Evolutionary conservation across 2,329 filamentous ascomycete species (phyloP).

Genomic region (Corinectria fuckeliana): DNA sequence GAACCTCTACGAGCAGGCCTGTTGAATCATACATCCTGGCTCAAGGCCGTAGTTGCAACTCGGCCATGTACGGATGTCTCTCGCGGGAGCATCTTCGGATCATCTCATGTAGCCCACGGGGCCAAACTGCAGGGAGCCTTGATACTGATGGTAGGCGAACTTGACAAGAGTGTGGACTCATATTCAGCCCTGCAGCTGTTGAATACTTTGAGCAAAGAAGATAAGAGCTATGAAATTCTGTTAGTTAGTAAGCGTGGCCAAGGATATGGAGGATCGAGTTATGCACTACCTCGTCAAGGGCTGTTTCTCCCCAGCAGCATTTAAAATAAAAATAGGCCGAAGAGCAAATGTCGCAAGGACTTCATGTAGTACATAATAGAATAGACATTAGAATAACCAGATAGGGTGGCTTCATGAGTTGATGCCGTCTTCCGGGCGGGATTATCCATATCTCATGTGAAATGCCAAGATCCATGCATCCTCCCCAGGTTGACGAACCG

Average conservation of each 20-base stretch:
- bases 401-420: too few species aligned
- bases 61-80: conserved; percentile 39
- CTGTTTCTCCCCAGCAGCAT: conserved; percentile 27
- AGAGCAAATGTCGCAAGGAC: too few species aligned
- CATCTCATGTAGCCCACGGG: conserved; percentile 39
- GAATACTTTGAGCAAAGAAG: conserved; percentile 34
- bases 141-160: conserved; percentile 39
- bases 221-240: conserved; percentile 41
- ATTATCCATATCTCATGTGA: too few species aligned
- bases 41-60: conserved; percentile 35
- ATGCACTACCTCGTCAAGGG: conserved; percentile 28
- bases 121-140: conserved; percentile 36
- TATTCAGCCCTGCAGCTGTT: conserved; percentile 40
- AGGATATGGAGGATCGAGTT: conserved; percentile 21
- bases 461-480: too few species aligned
- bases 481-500: too few species aligned
- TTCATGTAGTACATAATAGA: too few species aligned
- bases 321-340: conserved; percentile 8
- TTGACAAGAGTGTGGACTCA: conserved; percentile 41
- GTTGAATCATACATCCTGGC: conserved; percentile 41
- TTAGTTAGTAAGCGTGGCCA: conserved; percentile 35
- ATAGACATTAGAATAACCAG: too few species aligned
- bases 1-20: conserved; percentile 39
- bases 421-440: too few species aligned
- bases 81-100: conserved; percentile 40